These are phyloP conservation scores for Modicella reniformis DNA, from an alignment of 371 early-diverging fungal species.

Conservation along the genomic window DNA sequence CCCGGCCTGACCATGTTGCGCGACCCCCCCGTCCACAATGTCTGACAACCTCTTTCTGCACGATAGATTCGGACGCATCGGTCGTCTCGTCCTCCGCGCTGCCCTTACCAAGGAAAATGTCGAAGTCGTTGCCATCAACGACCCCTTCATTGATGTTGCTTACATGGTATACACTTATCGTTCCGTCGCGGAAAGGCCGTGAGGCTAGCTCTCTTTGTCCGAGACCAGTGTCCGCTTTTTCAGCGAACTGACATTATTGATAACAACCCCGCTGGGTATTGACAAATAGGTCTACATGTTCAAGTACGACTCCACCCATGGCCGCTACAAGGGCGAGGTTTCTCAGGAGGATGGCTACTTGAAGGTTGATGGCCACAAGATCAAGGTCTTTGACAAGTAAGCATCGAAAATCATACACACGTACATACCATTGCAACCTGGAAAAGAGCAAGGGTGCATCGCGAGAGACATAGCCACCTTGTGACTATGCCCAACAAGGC, in stretches of 20 bases:
- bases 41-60: background rate
- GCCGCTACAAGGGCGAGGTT: conserved; percentile 85
- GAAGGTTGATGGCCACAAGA: conserved; percentile 83
- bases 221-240: no score
- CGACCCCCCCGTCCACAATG: no score
- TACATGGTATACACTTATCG: conserved; percentile 83
- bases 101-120: conserved; percentile 79
- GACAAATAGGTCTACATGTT: conserved; percentile 83
- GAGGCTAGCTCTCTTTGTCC: no score
- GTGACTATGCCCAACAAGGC: background rate
- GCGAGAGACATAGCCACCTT: background rate
- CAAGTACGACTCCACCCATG: conserved; percentile 99
- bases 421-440: no score
- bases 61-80: conserved; percentile 94
- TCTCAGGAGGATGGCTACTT: conserved; percentile 84
- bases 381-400: conserved; percentile 79
- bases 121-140: conserved; percentile 96
- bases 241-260: no score
- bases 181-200: background rate
- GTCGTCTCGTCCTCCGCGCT: conserved; percentile 97
- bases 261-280: background rate
- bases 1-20: background rate
- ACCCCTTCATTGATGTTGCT: conserved; percentile 95
- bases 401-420: background rate
- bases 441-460: no score